Evolutionary conservation across 1,284 basidiomycete genomes (phyloP).

Genomic region (Rhodotorula sp.): DNA sequence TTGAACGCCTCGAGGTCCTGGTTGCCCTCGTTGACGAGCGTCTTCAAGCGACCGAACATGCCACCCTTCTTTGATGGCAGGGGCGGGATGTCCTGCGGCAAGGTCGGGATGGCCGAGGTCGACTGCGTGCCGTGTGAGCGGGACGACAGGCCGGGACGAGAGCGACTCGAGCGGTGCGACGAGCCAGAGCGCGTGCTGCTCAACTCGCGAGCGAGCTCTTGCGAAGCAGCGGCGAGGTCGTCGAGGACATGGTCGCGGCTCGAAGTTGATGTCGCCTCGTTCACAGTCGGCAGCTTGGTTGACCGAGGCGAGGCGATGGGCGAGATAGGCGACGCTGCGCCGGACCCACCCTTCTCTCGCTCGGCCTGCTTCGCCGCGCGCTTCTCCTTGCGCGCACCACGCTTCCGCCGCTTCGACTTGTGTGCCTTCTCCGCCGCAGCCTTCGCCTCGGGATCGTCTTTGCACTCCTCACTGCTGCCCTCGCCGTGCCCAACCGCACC

Average conservation of each 20-base stretch:
- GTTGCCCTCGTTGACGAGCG: slow-evolving; percentile 43
- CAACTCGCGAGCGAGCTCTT: slow-evolving; percentile 77
- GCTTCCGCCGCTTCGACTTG: slow-evolving; percentile 67
- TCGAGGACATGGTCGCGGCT: slow-evolving; percentile 50
- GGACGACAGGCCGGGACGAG: slow-evolving; percentile 13
- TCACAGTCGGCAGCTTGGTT: slow-evolving; percentile 11
- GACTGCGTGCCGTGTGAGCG: slow-evolving; percentile 33
- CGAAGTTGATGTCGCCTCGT: slow-evolving; percentile 38
- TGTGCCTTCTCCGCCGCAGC: slow-evolving; percentile 49
- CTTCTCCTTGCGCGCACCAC: slow-evolving; percentile 62
- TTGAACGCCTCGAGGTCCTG: slow-evolving; percentile 44
- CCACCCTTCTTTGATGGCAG: slow-evolving; percentile 12
- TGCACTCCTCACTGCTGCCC: not conserved
- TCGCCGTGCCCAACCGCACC: not conserved
- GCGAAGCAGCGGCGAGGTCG: slow-evolving; percentile 72
- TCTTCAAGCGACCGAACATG: slow-evolving; percentile 41
- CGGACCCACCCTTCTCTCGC: slow-evolving; percentile 32
- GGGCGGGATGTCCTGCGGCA: slow-evolving; percentile 2
- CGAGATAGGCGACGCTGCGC: not conserved
- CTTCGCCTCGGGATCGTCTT: slow-evolving; percentile 22
- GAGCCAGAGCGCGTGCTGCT: slow-evolving; percentile 54
- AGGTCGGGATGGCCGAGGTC: slow-evolving; percentile 20
- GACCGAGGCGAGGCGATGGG: slow-evolving; percentile 14
- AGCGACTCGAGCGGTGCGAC: slow-evolving; percentile 1
- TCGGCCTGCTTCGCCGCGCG: slow-evolving; percentile 53